Conservation (phyloP, 2,329 filamentous ascomycete species). For the Fusarium sororula region DNA sequence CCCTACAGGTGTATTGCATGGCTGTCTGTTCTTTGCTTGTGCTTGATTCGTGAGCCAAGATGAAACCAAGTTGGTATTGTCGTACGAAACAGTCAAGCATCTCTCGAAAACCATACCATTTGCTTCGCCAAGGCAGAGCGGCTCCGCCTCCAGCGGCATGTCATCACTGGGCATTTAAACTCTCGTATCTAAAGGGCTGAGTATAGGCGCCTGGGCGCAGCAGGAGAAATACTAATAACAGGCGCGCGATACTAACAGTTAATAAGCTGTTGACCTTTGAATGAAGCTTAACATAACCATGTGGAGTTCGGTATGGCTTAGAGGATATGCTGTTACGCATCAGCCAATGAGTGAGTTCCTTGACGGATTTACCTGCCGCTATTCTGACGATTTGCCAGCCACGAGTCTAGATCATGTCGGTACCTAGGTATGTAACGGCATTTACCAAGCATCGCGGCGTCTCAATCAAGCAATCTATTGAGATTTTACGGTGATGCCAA, state of each 20-base stretch:
- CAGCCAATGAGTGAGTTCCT: neutral
- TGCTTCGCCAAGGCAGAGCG: constrained; percentile 16
- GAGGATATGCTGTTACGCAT: neutral
- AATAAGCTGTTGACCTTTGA: neutral
- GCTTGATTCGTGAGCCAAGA: neutral
- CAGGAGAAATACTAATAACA: neutral
- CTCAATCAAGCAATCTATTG: neutral
- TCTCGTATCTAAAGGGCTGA: neutral
- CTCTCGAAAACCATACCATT: neutral
- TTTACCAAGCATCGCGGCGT: neutral
- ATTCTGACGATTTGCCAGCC: neutral
- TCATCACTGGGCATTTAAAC: constrained; percentile 9
- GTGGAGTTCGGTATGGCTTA: neutral
- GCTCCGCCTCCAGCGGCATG: neutral
- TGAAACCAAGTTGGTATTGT: constrained; percentile 1
- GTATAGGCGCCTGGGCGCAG: neutral
- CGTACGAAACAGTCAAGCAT: neutral
- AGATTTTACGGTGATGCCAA: constrained; percentile 15
- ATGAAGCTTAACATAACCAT: neutral
- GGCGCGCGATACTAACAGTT: neutral
- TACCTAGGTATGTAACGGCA: neutral
- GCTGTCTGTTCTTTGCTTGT: neutral
- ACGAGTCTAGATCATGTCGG: constrained; percentile 7
- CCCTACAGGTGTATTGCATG: neutral
- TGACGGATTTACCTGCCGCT: neutral